Evolutionary conservation across 2,329 filamentous ascomycete genomes (phyloP).

Genomic region (Calonectria ilicicola): DNA sequence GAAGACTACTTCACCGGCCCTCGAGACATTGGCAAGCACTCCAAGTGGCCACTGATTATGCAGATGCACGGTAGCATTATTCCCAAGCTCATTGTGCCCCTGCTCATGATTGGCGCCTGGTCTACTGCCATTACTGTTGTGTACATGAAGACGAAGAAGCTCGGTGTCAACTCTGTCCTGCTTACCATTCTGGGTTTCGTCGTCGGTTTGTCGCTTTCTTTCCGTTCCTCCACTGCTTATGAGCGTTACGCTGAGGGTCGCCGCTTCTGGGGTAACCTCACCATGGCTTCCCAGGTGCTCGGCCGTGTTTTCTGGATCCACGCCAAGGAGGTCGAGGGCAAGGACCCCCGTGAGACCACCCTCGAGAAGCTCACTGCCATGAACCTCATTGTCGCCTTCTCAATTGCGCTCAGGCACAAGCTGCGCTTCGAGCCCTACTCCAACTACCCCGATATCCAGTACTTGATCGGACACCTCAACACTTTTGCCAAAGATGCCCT

Average conservation of each 20-base stretch:
- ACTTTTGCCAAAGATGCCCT: slow-evolving; percentile 75
- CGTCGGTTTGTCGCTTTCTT: slow-evolving; percentile 81
- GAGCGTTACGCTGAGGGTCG: slow-evolving; percentile 77
- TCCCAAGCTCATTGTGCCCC: slow-evolving; percentile 79
- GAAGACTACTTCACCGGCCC: slow-evolving; percentile 76
- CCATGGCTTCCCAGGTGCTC: slow-evolving; percentile 73
- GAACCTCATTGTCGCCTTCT: slow-evolving; percentile 82
- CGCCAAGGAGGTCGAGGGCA: slow-evolving; percentile 65
- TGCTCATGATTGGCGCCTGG: slow-evolving; percentile 73
- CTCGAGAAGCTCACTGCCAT: slow-evolving; percentile 79
- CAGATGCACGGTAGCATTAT: slow-evolving; percentile 81
- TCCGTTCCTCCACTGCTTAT: slow-evolving; percentile 82
- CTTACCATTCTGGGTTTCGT: slow-evolving; percentile 86
- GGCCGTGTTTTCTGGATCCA: slow-evolving; percentile 89
- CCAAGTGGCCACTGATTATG: slow-evolving; percentile 81
- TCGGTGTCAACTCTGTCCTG: slow-evolving; percentile 58
- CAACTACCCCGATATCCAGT: slow-evolving; percentile 79
- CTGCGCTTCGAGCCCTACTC: slow-evolving; percentile 87
- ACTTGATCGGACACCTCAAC: slow-evolving; percentile 77
- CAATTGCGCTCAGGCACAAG: slow-evolving; percentile 83
- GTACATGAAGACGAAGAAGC: slow-evolving; percentile 54
- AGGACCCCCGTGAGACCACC: slow-evolving; percentile 72
- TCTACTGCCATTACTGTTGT: slow-evolving; percentile 73
- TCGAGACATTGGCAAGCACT: slow-evolving; percentile 77
- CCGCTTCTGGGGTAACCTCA: slow-evolving; percentile 72